Evolutionary conservation across 2,329 filamentous ascomycete species (phyloP).

Genomic region (Cercospora beticola): DNA sequence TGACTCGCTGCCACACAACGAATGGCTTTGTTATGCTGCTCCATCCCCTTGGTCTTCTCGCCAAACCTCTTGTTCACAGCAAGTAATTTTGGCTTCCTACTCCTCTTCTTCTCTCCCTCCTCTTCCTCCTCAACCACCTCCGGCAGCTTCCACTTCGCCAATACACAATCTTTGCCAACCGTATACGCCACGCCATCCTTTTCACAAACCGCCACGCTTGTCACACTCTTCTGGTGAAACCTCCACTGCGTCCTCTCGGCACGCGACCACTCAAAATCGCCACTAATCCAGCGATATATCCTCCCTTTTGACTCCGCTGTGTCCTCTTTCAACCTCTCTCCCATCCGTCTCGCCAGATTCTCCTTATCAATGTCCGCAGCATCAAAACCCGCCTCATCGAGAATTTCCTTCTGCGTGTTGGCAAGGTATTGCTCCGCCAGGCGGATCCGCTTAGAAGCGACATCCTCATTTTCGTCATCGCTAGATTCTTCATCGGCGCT

Average conservation of each 20-base stretch:
- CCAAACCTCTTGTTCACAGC: conserved; percentile 62
- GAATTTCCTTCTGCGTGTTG: conserved; percentile 73
- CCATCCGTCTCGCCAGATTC: conserved; percentile 65
- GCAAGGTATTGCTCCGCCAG: conserved; percentile 91
- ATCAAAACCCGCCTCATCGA: conserved; percentile 82
- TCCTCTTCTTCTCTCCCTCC: conserved; percentile 19
- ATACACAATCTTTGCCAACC: conserved; percentile 75
- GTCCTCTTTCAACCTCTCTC: conserved; percentile 82
- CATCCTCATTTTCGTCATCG: conserved; percentile 83
- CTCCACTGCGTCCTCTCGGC: conserved; percentile 72
- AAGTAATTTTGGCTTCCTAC: conserved; percentile 58
- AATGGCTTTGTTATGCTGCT: conserved; percentile 74
- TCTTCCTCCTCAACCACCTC: conserved; percentile 13
- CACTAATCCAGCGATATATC: conserved; percentile 77
- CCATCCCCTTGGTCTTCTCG: conserved; percentile 53
- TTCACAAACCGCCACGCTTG: conserved; percentile 65
- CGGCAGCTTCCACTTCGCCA: conserved; percentile 88
- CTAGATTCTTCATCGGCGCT: conserved; percentile 51
- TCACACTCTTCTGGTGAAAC: conserved; percentile 74
- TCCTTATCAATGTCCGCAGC: conserved; percentile 91
- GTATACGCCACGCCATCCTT: conserved; percentile 83
- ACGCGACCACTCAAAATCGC: conserved; percentile 66
- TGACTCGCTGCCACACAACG: conserved; percentile 81
- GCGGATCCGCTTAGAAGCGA: conserved; percentile 79
- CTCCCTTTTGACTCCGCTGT: conserved; percentile 88